A percentile compares a stretch with the other conserved stretches of the same genome.
Conservation (phyloP, 2,329 filamentous ascomycete genomes). For the Stenocarpella maydis region DNA sequence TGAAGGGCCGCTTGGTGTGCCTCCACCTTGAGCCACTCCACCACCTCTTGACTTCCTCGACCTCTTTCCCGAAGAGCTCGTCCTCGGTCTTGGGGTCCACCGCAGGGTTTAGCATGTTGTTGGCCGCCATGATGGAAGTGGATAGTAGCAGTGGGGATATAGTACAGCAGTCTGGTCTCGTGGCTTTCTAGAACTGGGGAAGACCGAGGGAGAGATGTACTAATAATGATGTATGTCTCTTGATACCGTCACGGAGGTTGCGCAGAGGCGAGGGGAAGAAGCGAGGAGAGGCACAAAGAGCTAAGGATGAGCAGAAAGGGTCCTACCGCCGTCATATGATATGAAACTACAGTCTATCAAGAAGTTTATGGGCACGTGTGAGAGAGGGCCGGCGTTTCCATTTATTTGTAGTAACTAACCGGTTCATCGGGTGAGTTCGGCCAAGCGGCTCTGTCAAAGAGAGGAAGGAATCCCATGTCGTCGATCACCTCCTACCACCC, state of each 20-base stretch:
- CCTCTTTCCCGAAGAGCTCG: constrained; percentile 79
- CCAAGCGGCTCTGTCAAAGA: constrained; percentile 43
- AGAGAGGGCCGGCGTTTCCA: constrained; percentile 5
- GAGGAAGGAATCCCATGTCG: constrained; percentile 37
- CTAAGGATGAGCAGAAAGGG: background rate
- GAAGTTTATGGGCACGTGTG: background rate
- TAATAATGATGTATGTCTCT: background rate
- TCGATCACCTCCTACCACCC: constrained; percentile 24
- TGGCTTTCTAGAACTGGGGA: background rate
- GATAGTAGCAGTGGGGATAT: background rate
- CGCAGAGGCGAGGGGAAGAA: background rate
- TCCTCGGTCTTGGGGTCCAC: constrained; percentile 67
- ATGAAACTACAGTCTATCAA: background rate
- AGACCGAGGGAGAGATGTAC: constrained; percentile 2
- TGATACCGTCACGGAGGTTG: background rate
- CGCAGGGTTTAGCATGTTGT: constrained; percentile 68
- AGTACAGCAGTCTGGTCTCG: constrained; percentile 20
- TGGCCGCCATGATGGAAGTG: constrained; percentile 61
- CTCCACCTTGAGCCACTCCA: constrained; percentile 93
- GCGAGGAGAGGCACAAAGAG: background rate
- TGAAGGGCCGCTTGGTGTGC: constrained; percentile 90
- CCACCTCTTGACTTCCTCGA: constrained; percentile 90
- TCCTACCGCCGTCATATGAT: constrained; percentile 27
- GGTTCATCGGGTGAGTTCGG: constrained; percentile 44
- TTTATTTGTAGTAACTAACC: constrained; percentile 15